Percentiles rank a stretch among this genome's conserved stretches.
Conservation (phyloP, 345 rosid genomes). For the Eutrema heterophyllum region DNA sequence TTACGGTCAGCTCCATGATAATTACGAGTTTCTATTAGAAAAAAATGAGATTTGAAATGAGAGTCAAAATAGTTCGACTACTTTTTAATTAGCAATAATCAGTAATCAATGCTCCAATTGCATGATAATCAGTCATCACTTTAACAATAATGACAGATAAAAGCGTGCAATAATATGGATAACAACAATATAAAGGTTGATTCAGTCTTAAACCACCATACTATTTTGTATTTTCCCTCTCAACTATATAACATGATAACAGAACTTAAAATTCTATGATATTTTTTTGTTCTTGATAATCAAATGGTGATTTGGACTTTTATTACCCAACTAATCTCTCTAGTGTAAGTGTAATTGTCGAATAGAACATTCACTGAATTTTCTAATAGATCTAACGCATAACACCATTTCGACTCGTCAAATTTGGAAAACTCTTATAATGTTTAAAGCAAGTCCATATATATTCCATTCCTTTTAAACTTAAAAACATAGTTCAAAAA, state of each 20-base stretch:
- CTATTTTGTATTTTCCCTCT: not conserved
- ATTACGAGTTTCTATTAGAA: not conserved
- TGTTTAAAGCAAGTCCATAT: not conserved
- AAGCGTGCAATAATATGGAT: constrained; percentile 23
- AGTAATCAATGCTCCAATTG: constrained; percentile 20
- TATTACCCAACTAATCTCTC: too few relatives aligned
- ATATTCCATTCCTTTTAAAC: too few relatives aligned
- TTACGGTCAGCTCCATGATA: not conserved
- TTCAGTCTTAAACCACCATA: not conserved
- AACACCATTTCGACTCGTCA: too few relatives aligned
- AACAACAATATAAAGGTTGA: not conserved
- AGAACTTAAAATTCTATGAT: not conserved
- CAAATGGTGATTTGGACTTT: too few relatives aligned
- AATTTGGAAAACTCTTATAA: too few relatives aligned
- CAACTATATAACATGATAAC: not conserved
- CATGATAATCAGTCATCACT: constrained; percentile 27
- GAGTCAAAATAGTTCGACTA: not conserved
- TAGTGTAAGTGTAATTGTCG: too few relatives aligned
- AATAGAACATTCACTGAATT: too few relatives aligned
- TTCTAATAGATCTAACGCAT: too few relatives aligned
- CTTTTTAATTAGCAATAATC: constrained; percentile 11
- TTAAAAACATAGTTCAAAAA: too few relatives aligned
- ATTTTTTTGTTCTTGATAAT: too few relatives aligned
- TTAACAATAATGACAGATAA: constrained; percentile 21
- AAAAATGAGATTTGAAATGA: not conserved